Base-by-base conservation (phyloP, 306 rosid species). In the Vigna angularis region DNA sequence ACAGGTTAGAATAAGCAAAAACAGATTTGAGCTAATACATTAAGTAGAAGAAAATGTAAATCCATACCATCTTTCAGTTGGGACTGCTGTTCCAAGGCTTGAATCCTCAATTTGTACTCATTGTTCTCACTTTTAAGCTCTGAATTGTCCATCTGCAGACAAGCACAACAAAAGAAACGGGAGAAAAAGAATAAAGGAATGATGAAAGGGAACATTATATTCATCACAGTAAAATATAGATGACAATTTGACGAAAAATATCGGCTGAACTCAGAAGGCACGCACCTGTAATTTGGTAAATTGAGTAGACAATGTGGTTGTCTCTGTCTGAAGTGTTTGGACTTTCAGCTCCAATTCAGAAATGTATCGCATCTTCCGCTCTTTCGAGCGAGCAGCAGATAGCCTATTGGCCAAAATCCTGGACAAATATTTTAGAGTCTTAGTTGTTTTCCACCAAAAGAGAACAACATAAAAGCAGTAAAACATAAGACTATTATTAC, bases 381-480 rank as follows among this genome's bases (percentile, higher is more conserved):
- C 98, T 85, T 93, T 93, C 42, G 98, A 93, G 40, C 98, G 98
- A 55, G 98, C 98, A 78, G 98, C 98, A 32, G 98, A 93, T 72
- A 85, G 91, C 48, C 96, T 94, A 87, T 93, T 93, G 53, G 98
- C 96, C 86, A 93, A 93, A 84, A 93, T 88, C 91, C 98, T 93
- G 85, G 52, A 73, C 11, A 10, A 75, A 80, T 42, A 74, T 66
- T 77, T 17, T 24, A 42, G 40, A 61, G 72, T 40, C 15, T 64
- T 47, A 42, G 51, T 22, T 79, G 38, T 45, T 20, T 28, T 14
- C 15, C 53, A 12, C 9, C 59, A 12, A 13, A 28, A 5, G 15
- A 53, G 16, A 47, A 65, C 2, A 24, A 32, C 14, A 22, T 4
- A 48, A 40, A 66, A 17, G 42, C 16, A 16, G 47, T 57, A n/a